Percentiles rank a stretch among this genome's conserved stretches.
Evolutionary conservation across 495 filamentous ascomycete species (phyloP).

Genomic region (Geoglossum glabrum): DNA sequence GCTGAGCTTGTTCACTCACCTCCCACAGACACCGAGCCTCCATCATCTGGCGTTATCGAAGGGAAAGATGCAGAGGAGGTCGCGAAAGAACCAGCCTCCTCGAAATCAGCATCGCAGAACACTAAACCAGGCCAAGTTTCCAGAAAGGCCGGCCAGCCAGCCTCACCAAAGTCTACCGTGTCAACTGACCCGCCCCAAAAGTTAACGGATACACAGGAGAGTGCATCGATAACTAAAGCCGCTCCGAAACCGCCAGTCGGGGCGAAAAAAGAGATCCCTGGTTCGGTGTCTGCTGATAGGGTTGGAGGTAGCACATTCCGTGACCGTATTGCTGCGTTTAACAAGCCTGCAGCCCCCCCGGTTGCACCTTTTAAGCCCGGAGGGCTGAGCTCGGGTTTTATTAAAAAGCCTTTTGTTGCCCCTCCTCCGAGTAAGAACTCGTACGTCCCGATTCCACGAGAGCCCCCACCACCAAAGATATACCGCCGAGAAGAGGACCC

Average conservation of each 20-base stretch:
- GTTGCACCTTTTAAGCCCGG: conserved; percentile 72
- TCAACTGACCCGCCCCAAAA: background rate
- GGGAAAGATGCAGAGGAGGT: background rate
- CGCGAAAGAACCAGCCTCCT: background rate
- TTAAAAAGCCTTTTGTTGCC: conserved; percentile 97
- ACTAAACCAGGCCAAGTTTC: background rate
- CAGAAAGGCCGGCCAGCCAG: background rate
- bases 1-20: conserved; percentile 17
- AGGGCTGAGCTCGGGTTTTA: conserved; percentile 43
- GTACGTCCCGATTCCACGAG: conserved; percentile 56
- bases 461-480: conserved; percentile 45
- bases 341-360: conserved; percentile 69
- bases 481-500: conserved; percentile 84
- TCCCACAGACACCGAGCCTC: conserved; percentile 5
- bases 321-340: conserved; percentile 93
- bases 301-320: conserved; percentile 58
- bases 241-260: background rate
- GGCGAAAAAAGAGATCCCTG: background rate
- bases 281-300: conserved; percentile 36
- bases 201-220: background rate
- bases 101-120: background rate
- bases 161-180: background rate
- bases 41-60: background rate
- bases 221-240: background rate
- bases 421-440: conserved; percentile 87